Conservation (phyloP, 257 asterid genomes). For the Forsythia suspensa region DNA sequence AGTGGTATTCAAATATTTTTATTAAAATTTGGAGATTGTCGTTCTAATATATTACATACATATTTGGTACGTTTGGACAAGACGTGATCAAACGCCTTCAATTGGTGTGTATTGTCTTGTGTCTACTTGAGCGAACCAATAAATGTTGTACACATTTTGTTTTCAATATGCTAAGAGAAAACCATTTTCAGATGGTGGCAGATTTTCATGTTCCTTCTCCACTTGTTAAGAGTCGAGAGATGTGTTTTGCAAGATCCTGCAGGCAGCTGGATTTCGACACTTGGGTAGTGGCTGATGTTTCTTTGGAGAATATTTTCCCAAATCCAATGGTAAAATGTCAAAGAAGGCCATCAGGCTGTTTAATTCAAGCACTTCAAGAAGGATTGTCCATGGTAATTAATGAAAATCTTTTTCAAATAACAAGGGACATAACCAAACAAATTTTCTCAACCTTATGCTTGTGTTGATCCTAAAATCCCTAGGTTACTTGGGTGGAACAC, state of each 20-base stretch:
- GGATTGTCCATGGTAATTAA: conserved; percentile 41
- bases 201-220: conserved; percentile 55
- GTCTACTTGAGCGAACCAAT: background rate
- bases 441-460: background rate
- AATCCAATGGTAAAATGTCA: conserved; percentile 26
- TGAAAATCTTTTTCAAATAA: background rate
- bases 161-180: conserved; percentile 1
- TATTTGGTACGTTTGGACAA: background rate
- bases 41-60: background rate
- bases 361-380: conserved; percentile 45
- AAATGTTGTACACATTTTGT: background rate
- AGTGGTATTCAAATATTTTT: conserved; percentile 40
- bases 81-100: background rate
- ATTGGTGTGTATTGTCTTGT: background rate
- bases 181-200: conserved; percentile 43
- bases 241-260: conserved; percentile 46
- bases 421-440: background rate
- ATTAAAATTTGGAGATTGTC: background rate
- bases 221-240: conserved; percentile 38
- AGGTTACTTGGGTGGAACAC: conserved; percentile 71
- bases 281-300: conserved; percentile 61
- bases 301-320: conserved; percentile 50
- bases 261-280: conserved; percentile 36
- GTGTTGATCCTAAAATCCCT: background rate
- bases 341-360: conserved; percentile 64